Percentiles rank a stretch among this genome's conserved stretches.
phyloP scores from a whole-genome alignment of 2,329 filamentous ascomycete genomes.

The Karstenula rhodostoma region DNA sequence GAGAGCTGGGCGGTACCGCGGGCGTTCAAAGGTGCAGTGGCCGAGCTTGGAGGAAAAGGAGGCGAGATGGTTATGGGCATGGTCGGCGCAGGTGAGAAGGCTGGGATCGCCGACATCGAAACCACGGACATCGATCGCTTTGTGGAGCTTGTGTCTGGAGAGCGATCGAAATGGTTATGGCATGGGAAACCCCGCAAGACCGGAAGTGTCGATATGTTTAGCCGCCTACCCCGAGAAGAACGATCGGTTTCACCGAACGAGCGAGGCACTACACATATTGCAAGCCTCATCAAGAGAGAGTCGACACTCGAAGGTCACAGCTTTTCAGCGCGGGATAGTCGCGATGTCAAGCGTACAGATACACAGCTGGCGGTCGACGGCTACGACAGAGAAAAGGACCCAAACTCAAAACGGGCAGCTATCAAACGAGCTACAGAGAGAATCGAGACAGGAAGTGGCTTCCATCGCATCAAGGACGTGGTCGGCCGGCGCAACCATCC shows the following conservation, averaged over 20 bases:
- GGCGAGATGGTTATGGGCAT: slow-evolving; percentile 97
- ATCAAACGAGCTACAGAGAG: slow-evolving; percentile 83
- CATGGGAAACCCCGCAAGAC: slow-evolving; percentile 82
- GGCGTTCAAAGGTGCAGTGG: slow-evolving; percentile 93
- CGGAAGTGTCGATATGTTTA: slow-evolving; percentile 48
- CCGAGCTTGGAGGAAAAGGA: slow-evolving; percentile 90
- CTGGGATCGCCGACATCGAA: slow-evolving; percentile 89
- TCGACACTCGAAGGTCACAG: slow-evolving; percentile 48
- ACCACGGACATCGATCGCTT: slow-evolving; percentile 89
- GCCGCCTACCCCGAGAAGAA: slow-evolving; percentile 47
- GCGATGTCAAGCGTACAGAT: slow-evolving; percentile 32
- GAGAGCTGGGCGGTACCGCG: slow-evolving; percentile 93
- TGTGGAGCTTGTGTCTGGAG: slow-evolving; percentile 77
- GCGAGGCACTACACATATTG: slow-evolving; percentile 52
- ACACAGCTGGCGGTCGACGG: slow-evolving; percentile 31
- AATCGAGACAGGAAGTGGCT: slow-evolving; percentile 80
- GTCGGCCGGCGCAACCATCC: slow-evolving; percentile 66
- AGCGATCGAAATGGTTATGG: slow-evolving; percentile 93
- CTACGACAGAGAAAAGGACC: slow-evolving; percentile 62
- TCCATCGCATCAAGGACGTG: slow-evolving; percentile 85
- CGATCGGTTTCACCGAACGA: slow-evolving; percentile 66
- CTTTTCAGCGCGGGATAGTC: slow-evolving; percentile 39
- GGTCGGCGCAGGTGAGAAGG: slow-evolving; percentile 83
- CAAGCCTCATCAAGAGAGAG: slow-evolving; percentile 60
- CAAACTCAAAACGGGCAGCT: slow-evolving; percentile 66